Evolutionary conservation across 257 asterid genomes (phyloP).

Genomic region (Solanum commersonii): DNA sequence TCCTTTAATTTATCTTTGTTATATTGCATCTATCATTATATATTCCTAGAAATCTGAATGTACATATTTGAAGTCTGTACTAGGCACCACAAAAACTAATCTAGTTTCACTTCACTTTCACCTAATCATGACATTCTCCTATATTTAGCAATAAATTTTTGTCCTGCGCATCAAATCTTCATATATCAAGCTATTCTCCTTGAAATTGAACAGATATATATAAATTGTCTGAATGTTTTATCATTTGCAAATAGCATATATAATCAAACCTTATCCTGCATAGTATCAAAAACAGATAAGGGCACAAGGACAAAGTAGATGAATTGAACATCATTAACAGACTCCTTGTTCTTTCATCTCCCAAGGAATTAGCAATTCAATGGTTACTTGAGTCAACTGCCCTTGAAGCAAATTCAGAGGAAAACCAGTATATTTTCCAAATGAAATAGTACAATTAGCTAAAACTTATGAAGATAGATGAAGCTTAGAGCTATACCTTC

Average conservation of each 20-base stretch:
- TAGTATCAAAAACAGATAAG: neutral
- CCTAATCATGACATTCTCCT: neutral
- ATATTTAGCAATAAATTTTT: neutral
- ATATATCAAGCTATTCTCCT: neutral
- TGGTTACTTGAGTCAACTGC: neutral
- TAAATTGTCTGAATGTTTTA: neutral
- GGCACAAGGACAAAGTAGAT: neutral
- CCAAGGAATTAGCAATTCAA: neutral
- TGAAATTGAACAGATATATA: neutral
- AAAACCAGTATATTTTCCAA: neutral
- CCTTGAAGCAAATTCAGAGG: neutral
- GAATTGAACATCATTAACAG: neutral
- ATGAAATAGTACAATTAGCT: neutral
- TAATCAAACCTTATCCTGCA: neutral
- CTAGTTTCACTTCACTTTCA: neutral
- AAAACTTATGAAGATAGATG: neutral
- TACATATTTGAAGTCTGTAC: neutral
- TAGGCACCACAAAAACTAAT: neutral
- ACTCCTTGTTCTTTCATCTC: neutral
- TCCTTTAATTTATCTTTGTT: neutral
- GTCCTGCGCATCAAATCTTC: neutral
- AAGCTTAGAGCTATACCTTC: conserved; percentile 45
- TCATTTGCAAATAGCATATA: neutral
- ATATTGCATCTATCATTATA: neutral
- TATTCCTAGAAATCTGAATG: neutral